Evolutionary conservation across 2,329 filamentous ascomycete species (phyloP), one percentile per base, ranked within the genome.

Genomic region (Phyllosticta citribraziliensis): DNA sequence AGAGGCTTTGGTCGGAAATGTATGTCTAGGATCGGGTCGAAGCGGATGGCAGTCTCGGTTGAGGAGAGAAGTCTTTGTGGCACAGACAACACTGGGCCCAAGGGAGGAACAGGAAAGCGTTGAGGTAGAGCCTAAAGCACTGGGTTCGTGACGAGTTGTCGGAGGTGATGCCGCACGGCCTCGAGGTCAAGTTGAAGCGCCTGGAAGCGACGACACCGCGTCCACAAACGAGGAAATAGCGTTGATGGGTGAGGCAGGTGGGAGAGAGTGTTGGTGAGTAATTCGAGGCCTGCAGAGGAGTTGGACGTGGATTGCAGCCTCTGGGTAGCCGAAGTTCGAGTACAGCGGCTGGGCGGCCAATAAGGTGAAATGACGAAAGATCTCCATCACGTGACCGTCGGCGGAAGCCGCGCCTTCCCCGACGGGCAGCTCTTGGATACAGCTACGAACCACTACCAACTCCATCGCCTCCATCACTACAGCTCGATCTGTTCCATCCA

Each of bases 381-480:
- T 8, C 6, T n/a, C 20, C 20, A 40, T 33, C 57, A 55, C 52
- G 57, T 50, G 56, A 47, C n/a, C 35, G 19, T 22, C 51, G 25
- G 27, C 6, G 50, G 20, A 17, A 14, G 52, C 30, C 57, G 57
- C 35, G 40, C 20, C 52, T 53, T 24, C 40, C 40, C 20, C 52
- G 19, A 53, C 52, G 52, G 19, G 52, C 52, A 24, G 52, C 52
- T 53, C 52, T 24, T 53, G 55, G 57, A 52, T 55, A 35, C 57
- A 60, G 54, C 53, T 56, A 53, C 58, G 55, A 33, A 33, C 66
- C 64, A 65, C 66, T 60, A 62, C 40, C 60, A 64, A 64, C 67
- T 66, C 64, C 68, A 68, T 66, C 68, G 63, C 66, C 67, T 68
- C 65, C 69, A 71, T 70, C 70, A 68, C 65, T 55, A 62, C 64